Conservation (phyloP, 208 protist species). For the Trypanosoma melophagium region DNA sequence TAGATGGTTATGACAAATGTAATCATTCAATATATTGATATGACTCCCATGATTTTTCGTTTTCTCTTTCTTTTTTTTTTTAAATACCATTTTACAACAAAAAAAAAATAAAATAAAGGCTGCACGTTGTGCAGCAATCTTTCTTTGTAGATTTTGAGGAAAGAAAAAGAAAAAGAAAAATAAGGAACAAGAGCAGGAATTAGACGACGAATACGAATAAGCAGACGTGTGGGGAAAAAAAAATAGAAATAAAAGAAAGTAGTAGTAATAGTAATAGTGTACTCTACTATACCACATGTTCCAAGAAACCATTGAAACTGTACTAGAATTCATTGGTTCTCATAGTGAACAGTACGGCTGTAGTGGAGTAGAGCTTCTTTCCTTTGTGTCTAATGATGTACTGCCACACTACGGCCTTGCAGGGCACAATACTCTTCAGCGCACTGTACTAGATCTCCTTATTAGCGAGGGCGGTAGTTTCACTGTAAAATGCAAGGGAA, state of each 20-base stretch:
- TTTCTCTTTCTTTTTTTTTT: background rate
- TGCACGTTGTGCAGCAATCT: background rate
- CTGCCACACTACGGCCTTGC: slow-evolving; percentile 54
- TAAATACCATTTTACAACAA: too few relatives aligned
- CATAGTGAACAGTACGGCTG: slow-evolving; percentile 52
- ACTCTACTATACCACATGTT: slow-evolving; percentile 43
- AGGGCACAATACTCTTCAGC: slow-evolving; percentile 39
- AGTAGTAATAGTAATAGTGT: background rate
- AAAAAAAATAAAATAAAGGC: background rate
- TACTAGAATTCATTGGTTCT: slow-evolving; percentile 62
- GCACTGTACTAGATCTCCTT: slow-evolving; percentile 47
- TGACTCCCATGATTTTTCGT: background rate
- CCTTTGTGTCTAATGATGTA: slow-evolving; percentile 68
- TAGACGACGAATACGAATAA: background rate
- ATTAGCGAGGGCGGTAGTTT: slow-evolving; percentile 16
- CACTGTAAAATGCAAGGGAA: slow-evolving; percentile 11
- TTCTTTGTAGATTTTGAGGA: background rate
- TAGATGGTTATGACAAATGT: too few relatives aligned
- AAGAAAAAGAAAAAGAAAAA: too few relatives aligned
- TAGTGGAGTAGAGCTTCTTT: slow-evolving; percentile 49
- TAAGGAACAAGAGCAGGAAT: too few relatives aligned
- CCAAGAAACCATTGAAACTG: slow-evolving; percentile 44
- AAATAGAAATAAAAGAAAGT: slow-evolving; percentile 12
- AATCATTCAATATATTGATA: too few relatives aligned
- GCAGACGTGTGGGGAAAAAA: background rate